Evolutionary conservation across 768 basidiomycete genomes (phyloP).

Genomic region (Sporobolomyces roseus): DNA sequence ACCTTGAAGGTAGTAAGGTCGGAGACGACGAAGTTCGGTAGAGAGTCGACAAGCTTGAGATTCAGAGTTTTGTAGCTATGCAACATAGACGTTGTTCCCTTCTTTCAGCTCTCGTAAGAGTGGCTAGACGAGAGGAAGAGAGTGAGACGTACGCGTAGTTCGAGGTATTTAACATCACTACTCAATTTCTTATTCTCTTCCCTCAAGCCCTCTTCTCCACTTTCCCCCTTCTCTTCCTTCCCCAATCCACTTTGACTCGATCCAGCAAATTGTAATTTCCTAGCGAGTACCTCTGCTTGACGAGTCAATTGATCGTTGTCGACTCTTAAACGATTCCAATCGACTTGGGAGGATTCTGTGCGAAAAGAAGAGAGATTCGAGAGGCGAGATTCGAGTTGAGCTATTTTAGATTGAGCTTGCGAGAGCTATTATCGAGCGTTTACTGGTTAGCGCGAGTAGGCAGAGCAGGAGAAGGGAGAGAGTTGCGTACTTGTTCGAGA

Average conservation of each 20-base stretch:
- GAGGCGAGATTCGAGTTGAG: slow-evolving; percentile 22
- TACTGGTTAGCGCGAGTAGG: too few relatives aligned
- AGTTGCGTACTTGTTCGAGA: neutral
- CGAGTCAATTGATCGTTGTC: slow-evolving; percentile 18
- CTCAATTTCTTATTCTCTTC: slow-evolving; percentile 19
- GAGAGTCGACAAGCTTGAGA: slow-evolving; percentile 2
- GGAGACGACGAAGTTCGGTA: slow-evolving; percentile 31
- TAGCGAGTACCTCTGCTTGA: slow-evolving; percentile 21
- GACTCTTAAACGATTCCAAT: neutral
- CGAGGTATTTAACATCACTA: slow-evolving; percentile 3
- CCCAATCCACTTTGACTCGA: neutral
- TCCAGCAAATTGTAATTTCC: slow-evolving; percentile 22
- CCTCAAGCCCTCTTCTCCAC: neutral
- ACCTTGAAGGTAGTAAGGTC: slow-evolving; percentile 26
- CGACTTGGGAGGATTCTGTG: slow-evolving; percentile 4
- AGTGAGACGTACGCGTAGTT: slow-evolving; percentile 1
- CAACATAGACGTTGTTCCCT: too few relatives aligned
- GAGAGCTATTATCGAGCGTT: neutral
- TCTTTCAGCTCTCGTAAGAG: neutral
- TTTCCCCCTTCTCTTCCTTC: neutral
- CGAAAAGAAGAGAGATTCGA: neutral
- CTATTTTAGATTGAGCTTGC: neutral
- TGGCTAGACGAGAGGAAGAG: neutral
- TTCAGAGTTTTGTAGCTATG: too few relatives aligned
- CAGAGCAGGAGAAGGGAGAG: too few relatives aligned